These are phyloP conservation scores for Fusarium napiforme DNA, from an alignment of 2,329 filamentous ascomycete species.

Conservation along the genomic window DNA sequence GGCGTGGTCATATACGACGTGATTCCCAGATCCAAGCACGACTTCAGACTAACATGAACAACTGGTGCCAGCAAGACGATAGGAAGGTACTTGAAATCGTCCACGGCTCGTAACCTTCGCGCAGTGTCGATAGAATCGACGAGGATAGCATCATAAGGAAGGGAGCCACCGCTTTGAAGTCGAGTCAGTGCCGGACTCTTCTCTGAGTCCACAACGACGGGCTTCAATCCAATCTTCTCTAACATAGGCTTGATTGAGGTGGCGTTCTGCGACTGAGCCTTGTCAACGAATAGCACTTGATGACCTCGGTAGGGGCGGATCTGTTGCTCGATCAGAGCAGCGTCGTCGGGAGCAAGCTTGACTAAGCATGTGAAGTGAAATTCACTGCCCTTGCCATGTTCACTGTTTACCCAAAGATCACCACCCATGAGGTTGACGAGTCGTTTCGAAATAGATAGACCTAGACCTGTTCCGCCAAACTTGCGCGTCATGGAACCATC, in stretches of 20 bases:
- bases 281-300: slow-evolving; percentile 93
- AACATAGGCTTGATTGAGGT: slow-evolving; percentile 83
- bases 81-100: slow-evolving; percentile 97
- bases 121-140: slow-evolving; percentile 95
- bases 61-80: slow-evolving; percentile 91
- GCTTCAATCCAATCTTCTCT: slow-evolving; percentile 79
- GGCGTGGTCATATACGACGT: slow-evolving; percentile 99
- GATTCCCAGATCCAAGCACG: slow-evolving; percentile 92
- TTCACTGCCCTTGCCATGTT: slow-evolving; percentile 88
- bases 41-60: slow-evolving; percentile 92
- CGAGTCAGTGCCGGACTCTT: slow-evolving; percentile 69
- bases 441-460: slow-evolving; percentile 93
- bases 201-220: slow-evolving; percentile 85
- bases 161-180: slow-evolving; percentile 64
- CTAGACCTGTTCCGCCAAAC: slow-evolving; percentile 94
- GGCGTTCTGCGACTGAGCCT: slow-evolving; percentile 82
- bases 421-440: slow-evolving; percentile 96
- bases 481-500: slow-evolving; percentile 96
- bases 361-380: slow-evolving; percentile 98
- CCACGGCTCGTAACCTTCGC: slow-evolving; percentile 83
- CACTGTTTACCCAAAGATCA: slow-evolving; percentile 94
- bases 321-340: slow-evolving; percentile 82
- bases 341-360: slow-evolving; percentile 82
- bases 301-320: slow-evolving; percentile 92
- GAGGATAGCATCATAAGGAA: slow-evolving; percentile 92